Evolutionary conservation across 352 stramenopile species (phyloP).

Genomic region (Pythium coloratum): DNA sequence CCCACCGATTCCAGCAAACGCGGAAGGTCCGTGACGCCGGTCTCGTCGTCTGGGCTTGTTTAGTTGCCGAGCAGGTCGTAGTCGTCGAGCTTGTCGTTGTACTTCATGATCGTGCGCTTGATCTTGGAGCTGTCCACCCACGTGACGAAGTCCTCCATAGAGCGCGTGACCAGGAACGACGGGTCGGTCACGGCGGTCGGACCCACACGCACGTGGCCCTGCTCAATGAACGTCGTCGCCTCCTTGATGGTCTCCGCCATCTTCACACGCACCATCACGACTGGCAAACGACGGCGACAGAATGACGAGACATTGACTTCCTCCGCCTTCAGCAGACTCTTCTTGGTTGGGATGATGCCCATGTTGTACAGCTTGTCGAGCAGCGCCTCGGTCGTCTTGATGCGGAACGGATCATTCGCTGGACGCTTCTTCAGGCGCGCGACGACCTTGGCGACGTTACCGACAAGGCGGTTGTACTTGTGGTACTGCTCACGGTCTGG

Average conservation of each 20-base stretch:
- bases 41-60: slow-evolving; percentile 2
- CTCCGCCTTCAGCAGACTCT: slow-evolving; percentile 96
- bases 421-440: slow-evolving; percentile 95
- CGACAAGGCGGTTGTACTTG: slow-evolving; percentile 98
- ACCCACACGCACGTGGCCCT: slow-evolving; percentile 95
- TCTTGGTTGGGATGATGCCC: slow-evolving; percentile 96
- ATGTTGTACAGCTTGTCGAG: slow-evolving; percentile 98
- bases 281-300: slow-evolving; percentile 94
- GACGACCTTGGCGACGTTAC: slow-evolving; percentile 93
- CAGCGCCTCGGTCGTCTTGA: slow-evolving; percentile 96
- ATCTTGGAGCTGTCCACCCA: slow-evolving; percentile 99
- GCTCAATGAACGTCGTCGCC: slow-evolving; percentile 97
- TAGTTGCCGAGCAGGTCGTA: slow-evolving; percentile 98
- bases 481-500: slow-evolving; percentile 98
- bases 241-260: slow-evolving; percentile 99
- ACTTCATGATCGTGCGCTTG: slow-evolving; percentile 97
- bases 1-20: neutral
- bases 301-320: slow-evolving; percentile 95
- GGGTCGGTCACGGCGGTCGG: slow-evolving; percentile 94
- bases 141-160: slow-evolving; percentile 99
- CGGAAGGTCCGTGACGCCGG: neutral
- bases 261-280: slow-evolving; percentile 99
- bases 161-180: slow-evolving; percentile 96
- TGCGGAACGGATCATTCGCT: slow-evolving; percentile 94
- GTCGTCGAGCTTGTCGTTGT: slow-evolving; percentile 99